Evolutionary conservation across 139 green algal genomes (phyloP).

Genomic region (Nannochloris sp.): DNA sequence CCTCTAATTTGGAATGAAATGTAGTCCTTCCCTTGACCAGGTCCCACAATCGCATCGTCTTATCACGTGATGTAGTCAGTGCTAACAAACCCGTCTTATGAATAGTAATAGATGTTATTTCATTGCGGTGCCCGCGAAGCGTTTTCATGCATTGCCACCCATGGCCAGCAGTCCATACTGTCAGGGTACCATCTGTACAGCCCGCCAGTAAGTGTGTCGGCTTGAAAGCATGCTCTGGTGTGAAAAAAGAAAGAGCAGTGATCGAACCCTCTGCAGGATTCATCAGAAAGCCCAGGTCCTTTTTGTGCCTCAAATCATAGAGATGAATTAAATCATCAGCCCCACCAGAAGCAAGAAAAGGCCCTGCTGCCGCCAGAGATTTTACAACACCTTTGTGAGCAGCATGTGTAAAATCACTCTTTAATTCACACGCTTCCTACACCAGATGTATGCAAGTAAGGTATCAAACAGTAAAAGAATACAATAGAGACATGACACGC

Average conservation of each 20-base stretch:
- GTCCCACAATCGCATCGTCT: constrained; percentile 73
- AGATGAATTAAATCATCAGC: constrained; percentile 71
- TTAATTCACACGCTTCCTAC: constrained; percentile 13
- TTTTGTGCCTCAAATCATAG: constrained; percentile 53
- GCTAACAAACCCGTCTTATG: constrained; percentile 65
- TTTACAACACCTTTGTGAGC: constrained; percentile 62
- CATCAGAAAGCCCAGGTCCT: constrained; percentile 73
- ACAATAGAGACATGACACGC: background rate
- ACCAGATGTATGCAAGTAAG: constrained; percentile 8
- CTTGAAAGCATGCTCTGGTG: constrained; percentile 16
- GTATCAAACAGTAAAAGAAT: constrained; percentile 1
- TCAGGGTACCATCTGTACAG: constrained; percentile 62
- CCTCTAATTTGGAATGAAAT: constrained; percentile 50
- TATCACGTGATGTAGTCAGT: constrained; percentile 57
- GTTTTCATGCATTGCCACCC: constrained; percentile 70
- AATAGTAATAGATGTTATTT: constrained; percentile 52
- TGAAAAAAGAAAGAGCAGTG: constrained; percentile 55
- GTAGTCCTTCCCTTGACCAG: constrained; percentile 51
- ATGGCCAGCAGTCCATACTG: constrained; percentile 55
- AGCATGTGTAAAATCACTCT: constrained; percentile 42
- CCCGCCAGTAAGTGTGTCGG: constrained; percentile 73
- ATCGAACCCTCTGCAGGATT: constrained; percentile 70
- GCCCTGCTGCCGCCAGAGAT: constrained; percentile 48
- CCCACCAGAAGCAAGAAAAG: constrained; percentile 58
- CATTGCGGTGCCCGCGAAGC: constrained; percentile 45